Base-by-base conservation (phyloP, 129 eudicot species). In the Dittrichia graveolens region DNA sequence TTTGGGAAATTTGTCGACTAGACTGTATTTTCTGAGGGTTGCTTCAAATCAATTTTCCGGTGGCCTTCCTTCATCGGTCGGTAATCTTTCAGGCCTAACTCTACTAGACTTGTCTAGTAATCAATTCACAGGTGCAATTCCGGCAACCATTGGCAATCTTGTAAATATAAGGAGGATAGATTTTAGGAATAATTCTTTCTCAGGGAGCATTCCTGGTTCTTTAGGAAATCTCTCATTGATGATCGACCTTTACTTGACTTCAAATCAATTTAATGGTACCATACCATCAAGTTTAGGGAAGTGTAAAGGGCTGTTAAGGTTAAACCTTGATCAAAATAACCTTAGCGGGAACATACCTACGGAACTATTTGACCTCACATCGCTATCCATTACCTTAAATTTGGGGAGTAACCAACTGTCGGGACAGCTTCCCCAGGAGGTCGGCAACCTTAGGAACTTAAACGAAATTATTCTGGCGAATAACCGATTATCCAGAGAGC, bases 401-500 rank as follows among this genome's bases (percentile, higher is more conserved):
- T 45, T 85, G 54, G 71, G 82, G 18, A n/a, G 24, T 0, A 85
- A 85, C 54, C 82, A 48, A 2, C 31, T 85, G 46, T 63, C 75
- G 4, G 86, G 89, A 7, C 7, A 57, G 14, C 38, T 85, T 48
- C 89, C 89, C 0, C 18, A 0, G 3, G 75, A 67, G 60, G 49
- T 85, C 2, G 89, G 84, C 0, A 65, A 67, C 31, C 72, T 85
- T 4, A 55, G 3, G 38, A 48, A 70, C 43, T 14, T 82, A 41
- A 53, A 8, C 4, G 72, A 47, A 19, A 68, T 85, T 13, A 69
- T 72, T 34, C 55, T 82, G 35, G 47, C 78, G 0, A 75, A 46
- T 7, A 82, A 85, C 47, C 68, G 38, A 6, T 79, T 85, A 38
- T 82, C 86, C 2, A 82, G 82, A 13, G 82, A 78, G 38, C 82